Conservation (phyloP, 257 asterid genomes). For the Petunia secreta region DNA sequence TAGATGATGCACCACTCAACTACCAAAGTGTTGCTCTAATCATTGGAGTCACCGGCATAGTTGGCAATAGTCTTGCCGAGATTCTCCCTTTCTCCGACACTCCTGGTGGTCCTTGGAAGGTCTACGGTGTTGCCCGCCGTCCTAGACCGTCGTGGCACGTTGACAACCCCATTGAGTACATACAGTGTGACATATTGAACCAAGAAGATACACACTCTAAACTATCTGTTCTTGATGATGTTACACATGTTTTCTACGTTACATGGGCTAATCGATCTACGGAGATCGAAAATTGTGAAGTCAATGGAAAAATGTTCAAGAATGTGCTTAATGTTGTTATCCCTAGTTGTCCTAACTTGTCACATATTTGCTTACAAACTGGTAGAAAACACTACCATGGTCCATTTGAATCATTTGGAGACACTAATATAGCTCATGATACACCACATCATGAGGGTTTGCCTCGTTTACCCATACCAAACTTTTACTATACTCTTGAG, state of each 20-base stretch:
- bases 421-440: constrained; percentile 47
- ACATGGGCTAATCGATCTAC: constrained; percentile 74
- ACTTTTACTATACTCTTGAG: constrained; percentile 70
- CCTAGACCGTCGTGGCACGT: constrained; percentile 81
- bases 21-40: constrained; percentile 83
- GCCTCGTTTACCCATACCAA: constrained; percentile 57
- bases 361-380: constrained; percentile 75
- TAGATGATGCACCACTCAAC: constrained; percentile 62
- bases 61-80: constrained; percentile 93
- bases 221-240: constrained; percentile 63
- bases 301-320: constrained; percentile 70
- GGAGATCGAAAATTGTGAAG: constrained; percentile 71
- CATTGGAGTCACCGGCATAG: constrained; percentile 91
- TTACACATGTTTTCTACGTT: constrained; percentile 81
- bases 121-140: constrained; percentile 91
- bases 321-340: constrained; percentile 60
- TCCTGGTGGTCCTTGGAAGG: constrained; percentile 98
- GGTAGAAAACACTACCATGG: constrained; percentile 81
- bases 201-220: constrained; percentile 52
- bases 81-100: constrained; percentile 94
- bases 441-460: constrained; percentile 68
- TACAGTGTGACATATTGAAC: constrained; percentile 77
- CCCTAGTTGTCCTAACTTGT: constrained; percentile 71
- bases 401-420: constrained; percentile 52
- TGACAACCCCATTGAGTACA: constrained; percentile 72